phyloP scores from a whole-genome alignment of 2,329 filamentous ascomycete genomes.

The Ophiocordyceps camponoti-saundersi region DNA sequence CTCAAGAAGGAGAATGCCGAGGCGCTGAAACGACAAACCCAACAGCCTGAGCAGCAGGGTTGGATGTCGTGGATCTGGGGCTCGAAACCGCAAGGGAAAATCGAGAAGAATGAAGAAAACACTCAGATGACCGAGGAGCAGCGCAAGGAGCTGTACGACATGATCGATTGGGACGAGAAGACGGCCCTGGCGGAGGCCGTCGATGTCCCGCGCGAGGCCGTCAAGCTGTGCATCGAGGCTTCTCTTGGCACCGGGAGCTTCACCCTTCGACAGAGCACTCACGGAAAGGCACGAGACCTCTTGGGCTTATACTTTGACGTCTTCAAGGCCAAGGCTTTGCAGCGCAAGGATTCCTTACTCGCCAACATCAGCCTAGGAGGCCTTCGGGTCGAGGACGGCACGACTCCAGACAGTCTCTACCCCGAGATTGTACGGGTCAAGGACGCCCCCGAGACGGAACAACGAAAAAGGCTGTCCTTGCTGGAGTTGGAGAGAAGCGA shows the following conservation, averaged over 20 bases:
- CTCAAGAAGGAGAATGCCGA: slow-evolving; percentile 88
- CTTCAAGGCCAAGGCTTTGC: slow-evolving; percentile 78
- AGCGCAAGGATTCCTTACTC: slow-evolving; percentile 80
- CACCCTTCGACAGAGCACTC: slow-evolving; percentile 61
- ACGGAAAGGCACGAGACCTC: slow-evolving; percentile 53
- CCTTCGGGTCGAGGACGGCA: slow-evolving; percentile 88
- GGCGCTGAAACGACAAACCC: slow-evolving; percentile 49
- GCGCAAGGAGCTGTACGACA: slow-evolving; percentile 88
- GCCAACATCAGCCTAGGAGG: slow-evolving; percentile 82
- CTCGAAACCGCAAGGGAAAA: slow-evolving; percentile 43
- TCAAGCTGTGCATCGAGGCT: slow-evolving; percentile 85
- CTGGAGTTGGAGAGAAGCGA: slow-evolving; percentile 32
- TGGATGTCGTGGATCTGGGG: slow-evolving; percentile 94
- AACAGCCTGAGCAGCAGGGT: slow-evolving; percentile 52
- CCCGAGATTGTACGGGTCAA: slow-evolving; percentile 95
- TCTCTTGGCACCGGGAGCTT: slow-evolving; percentile 94
- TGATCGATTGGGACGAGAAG: slow-evolving; percentile 98
- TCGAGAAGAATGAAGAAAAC: slow-evolving; percentile 49
- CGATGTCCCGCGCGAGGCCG: slow-evolving; percentile 74
- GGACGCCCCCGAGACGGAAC: slow-evolving; percentile 45
- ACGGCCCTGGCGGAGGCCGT: slow-evolving; percentile 73
- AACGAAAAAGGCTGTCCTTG: slow-evolving; percentile 31
- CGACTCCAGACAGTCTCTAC: slow-evolving; percentile 77
- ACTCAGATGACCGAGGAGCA: slow-evolving; percentile 89
- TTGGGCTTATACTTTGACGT: slow-evolving; percentile 87